Evolutionary conservation across 2,329 filamentous ascomycete genomes (phyloP).

Genomic region (Colletotrichum shisoi): DNA sequence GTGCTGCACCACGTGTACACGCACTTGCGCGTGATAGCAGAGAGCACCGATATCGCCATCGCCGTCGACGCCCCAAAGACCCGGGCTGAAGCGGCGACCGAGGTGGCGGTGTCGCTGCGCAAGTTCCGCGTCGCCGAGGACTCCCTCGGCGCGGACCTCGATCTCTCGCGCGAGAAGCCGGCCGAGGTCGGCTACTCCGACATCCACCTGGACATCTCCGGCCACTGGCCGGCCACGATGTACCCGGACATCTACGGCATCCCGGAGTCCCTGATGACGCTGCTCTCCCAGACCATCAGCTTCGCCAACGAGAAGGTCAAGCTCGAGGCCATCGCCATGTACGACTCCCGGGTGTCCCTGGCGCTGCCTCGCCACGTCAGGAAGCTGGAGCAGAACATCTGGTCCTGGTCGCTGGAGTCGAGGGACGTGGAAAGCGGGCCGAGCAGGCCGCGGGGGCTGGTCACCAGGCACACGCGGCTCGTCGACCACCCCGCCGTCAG

Average conservation of each 20-base stretch:
- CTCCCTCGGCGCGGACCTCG: constrained; percentile 40
- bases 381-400: constrained; percentile 47
- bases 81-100: constrained; percentile 20
- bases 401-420: constrained; percentile 43
- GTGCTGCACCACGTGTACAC: constrained; percentile 59
- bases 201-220: constrained; percentile 53
- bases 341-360: constrained; percentile 42
- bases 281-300: constrained; percentile 53
- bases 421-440: constrained; percentile 26
- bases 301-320: constrained; percentile 54
- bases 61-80: neutral
- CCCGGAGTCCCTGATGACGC: constrained; percentile 52
- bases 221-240: constrained; percentile 51
- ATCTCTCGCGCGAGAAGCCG: constrained; percentile 46
- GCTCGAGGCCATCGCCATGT: constrained; percentile 41
- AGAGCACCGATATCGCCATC: constrained; percentile 47
- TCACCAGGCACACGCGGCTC: constrained; percentile 3
- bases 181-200: constrained; percentile 55
- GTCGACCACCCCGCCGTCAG: constrained; percentile 41
- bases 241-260: constrained; percentile 57
- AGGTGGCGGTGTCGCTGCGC: constrained; percentile 37
- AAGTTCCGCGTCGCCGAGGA: constrained; percentile 46
- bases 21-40: constrained; percentile 55
- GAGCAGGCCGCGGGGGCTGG: constrained; percentile 14
- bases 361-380: constrained; percentile 45